Base-by-base conservation (phyloP, 306 rosid genomes). In the Medicago ruthenica region DNA sequence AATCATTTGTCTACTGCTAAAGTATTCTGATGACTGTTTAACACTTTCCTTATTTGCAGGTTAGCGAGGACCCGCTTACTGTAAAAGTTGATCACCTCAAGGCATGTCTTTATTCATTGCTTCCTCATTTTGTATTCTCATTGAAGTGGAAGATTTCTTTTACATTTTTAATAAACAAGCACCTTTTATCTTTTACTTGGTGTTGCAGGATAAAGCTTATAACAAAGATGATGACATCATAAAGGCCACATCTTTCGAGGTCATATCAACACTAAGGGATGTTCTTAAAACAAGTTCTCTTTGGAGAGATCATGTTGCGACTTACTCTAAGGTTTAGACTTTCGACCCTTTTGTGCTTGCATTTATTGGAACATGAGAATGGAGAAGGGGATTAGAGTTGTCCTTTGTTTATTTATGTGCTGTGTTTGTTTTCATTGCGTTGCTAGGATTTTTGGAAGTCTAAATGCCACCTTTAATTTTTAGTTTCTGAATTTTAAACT, bases 1-100 rank as follows among this genome's bases (percentile, higher is more conserved):
- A n/a, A 37, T 62, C 17, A 16, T 37, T 57, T 82, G 42, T 78
- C 62, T 44, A 9, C 51, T 13, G 66, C 57, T 81, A 13, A 48
- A 75, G 37, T 73, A 54, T 27, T 66, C 53, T 66, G 72, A 36
- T 79, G 48, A 14, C 67, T 12, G 16, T 55, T 71, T 67, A 17
- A 45, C 12, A 22, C 11, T 76, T 66, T 57, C 73, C 73, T 76
- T 80, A 39, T 88, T 61, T 69, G 42, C 88, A 96, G 99, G 97
- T 85, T 62, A 88, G 85, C 11, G 97, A 92, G 90, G 94, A 92
- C 20, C 99, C 98, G 1, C 91, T 96, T 64, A 92, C 99, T n/a
- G 99, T 96, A 60, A 90, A 96, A 89, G 99, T 96, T 62, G 99
- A 96, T 84, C 99, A 96, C 88, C 97, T 92, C 82, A 96, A 96